phyloP scores from a whole-genome alignment of 2,329 filamentous ascomycete species.

The Pleurostoma richardsiae region DNA sequence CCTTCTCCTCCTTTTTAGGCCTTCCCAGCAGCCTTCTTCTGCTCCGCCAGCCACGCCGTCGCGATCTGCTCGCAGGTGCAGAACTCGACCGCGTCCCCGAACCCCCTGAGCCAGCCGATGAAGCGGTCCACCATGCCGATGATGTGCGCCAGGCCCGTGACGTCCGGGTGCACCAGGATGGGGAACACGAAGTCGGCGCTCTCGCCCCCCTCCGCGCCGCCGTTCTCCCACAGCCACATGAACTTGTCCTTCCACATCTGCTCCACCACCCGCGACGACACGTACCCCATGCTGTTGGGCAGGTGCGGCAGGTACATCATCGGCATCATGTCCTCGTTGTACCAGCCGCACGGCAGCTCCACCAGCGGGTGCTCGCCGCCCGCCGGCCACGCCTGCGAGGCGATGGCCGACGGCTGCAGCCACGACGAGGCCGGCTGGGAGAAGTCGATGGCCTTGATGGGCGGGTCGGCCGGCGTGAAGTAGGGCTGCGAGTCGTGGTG shows the following conservation, averaged over 20 bases:
- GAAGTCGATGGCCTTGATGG: slow-evolving; percentile 31
- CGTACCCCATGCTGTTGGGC: slow-evolving; percentile 51
- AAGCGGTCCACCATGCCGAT: slow-evolving; percentile 44
- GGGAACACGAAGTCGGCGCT: slow-evolving; percentile 39
- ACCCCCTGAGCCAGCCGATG: slow-evolving; percentile 39
- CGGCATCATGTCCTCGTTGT: slow-evolving; percentile 43
- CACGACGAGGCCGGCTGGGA: slow-evolving; percentile 29
- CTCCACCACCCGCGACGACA: slow-evolving; percentile 51
- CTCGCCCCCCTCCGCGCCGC: slow-evolving; percentile 18
- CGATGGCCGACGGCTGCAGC: slow-evolving; percentile 34
- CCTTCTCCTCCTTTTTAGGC: slow-evolving; percentile 3
- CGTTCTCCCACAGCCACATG: slow-evolving; percentile 45
- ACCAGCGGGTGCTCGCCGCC: slow-evolving; percentile 23
- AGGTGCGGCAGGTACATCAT: slow-evolving; percentile 38
- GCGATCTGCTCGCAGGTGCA: slow-evolving; percentile 35
- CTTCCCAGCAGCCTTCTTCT: slow-evolving; percentile 6
- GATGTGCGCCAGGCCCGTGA: slow-evolving; percentile 55
- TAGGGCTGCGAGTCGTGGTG: slow-evolving; percentile 41
- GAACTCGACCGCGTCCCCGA: slow-evolving; percentile 38
- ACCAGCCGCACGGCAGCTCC: slow-evolving; percentile 44
- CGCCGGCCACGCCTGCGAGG: slow-evolving; percentile 11
- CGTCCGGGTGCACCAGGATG: slow-evolving; percentile 52
- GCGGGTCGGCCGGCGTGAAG: slow-evolving; percentile 28
- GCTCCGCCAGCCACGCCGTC: slow-evolving; percentile 24
- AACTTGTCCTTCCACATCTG: slow-evolving; percentile 58